Evolutionary conservation across 2,329 filamentous ascomycete genomes (phyloP).

Genomic region (Colletotrichum falcatum): DNA sequence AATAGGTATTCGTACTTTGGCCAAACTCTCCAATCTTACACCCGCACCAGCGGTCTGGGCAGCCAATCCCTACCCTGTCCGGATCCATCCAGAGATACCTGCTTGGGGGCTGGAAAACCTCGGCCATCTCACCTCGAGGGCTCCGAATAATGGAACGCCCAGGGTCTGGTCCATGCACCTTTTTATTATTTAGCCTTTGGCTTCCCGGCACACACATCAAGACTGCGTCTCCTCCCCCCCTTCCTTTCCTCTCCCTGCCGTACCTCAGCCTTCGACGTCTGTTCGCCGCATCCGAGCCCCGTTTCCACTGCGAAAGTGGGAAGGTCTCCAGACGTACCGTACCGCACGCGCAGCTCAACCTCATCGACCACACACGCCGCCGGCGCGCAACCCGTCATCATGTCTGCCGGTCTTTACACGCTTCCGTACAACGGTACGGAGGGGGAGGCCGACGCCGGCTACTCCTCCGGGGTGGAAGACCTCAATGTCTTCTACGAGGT

Average conservation of each 20-base stretch:
- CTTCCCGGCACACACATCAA: slow-evolving; percentile 23
- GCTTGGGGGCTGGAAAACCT: not conserved
- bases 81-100: slow-evolving; percentile 30
- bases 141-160: slow-evolving; percentile 13
- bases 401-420: slow-evolving; percentile 51
- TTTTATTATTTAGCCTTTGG: slow-evolving; percentile 37
- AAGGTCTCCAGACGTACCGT: slow-evolving; percentile 12
- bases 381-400: slow-evolving; percentile 41
- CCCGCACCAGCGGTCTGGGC: slow-evolving; percentile 29
- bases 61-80: slow-evolving; percentile 29
- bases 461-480: slow-evolving; percentile 68
- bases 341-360: not conserved
- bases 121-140: slow-evolving; percentile 25
- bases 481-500: slow-evolving; percentile 89
- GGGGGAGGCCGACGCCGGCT: slow-evolving; percentile 63
- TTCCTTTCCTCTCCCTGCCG: slow-evolving; percentile 10
- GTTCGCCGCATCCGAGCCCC: slow-evolving; percentile 23
- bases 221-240: not conserved
- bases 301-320: slow-evolving; percentile 25
- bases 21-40: slow-evolving; percentile 20
- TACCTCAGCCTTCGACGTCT: slow-evolving; percentile 15
- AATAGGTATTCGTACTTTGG: not conserved
- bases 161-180: slow-evolving; percentile 8
- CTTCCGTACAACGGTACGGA: slow-evolving; percentile 63
- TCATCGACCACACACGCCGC: slow-evolving; percentile 24